Evolutionary conservation across 768 basidiomycete genomes (phyloP), one percentile per base, ranked within the genome.

Genomic region (Russula earlei): DNA sequence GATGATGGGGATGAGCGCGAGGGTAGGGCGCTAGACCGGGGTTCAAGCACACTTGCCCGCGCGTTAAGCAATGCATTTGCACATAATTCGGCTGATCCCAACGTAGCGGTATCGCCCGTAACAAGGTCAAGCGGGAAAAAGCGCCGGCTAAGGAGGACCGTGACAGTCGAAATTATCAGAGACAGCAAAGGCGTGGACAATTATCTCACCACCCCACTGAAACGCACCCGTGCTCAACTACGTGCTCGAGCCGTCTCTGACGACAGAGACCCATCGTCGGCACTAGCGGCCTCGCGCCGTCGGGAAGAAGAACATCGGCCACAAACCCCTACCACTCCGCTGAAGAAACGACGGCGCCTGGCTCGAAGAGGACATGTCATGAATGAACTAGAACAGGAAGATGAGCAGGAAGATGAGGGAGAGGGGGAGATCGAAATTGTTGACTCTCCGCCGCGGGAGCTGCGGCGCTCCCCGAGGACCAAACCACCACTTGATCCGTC

Each of bases 31-130:
- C 29, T 11, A 7, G 20, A 15, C n/a, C 46, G 46, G 15, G 22
- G 15, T 1, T 31, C 50, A 4, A 46, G 10, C 8, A 33, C 27
- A 15, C 56, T 57, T 17, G 33, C 31, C 1, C n/a, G 5, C 24
- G 50, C 56, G 9, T 42, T 57, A n/a, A 33, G 44, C 33, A 19
- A 22, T 1, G 56, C 56, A 12, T 57, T 57, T 20, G 40, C 50
- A 3, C 44, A 47, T 20, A 52, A 52, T 31, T 57, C 50, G 17
- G 29, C 45, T 27, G 14, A 57, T 36, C 56, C 45, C 5, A 33
- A 36, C 2, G 56, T 57, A n/a, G 2, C 15, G 2, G 24, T 33
- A 11, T 14, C 11, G n/a, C 11, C 24, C 19, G 33, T 19, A 10
- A 12, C 50, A 9, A 8, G 5, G 15, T 12, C 25, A 12, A 37